Base-by-base conservation (phyloP, 1,284 basidiomycete species). In the Rhodotorula sp. region DNA sequence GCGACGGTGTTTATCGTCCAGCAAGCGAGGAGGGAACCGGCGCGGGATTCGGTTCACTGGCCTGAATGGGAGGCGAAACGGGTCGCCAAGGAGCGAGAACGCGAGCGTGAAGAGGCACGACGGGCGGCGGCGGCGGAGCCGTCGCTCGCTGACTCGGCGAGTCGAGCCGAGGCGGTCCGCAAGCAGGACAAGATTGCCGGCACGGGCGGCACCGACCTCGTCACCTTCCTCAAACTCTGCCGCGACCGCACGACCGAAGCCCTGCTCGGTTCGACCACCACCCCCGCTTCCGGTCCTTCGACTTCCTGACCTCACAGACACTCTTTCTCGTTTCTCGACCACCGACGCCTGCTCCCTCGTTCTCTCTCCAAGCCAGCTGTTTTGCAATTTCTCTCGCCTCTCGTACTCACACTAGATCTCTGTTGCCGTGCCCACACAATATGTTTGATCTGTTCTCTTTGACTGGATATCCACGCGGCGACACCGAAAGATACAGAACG, bases 131-230 rank as follows among this genome's bases (percentile, higher is more conserved):
- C 54, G 3, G 54, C 26, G 6, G n/a, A 18, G 1, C 3, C 26
- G 29, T n/a, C n/a, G 12, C n/a, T 6, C 3, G 23, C 54, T n/a
- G 14, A n/a, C 4, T 52, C 51, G 51, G n/a, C 51, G 51, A 23
- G 26, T 29, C 26, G 54, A 93, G 58, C 86, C 29, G 81, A 80
- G 39, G 76, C 75, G 46, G 67, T 62, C 26, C 23, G 61, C 23
- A 67, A 73, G 83, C 84, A 73, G 29, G 86, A 81, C 23, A 84
- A 86, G 68, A 84, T 91, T 70, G 87, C 87, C 77, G 93, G 93
- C 1, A 96, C 93, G 0, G 93, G 93, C 1, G 93, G 93, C 0
- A 95, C 92, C 1, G 87, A 90, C 66, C 83, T 95, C 63, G 89
- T 91, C 59, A 86, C 84, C 74, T 94, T 95, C 79, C 83, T 95